Percentiles rank a stretch among this genome's conserved stretches.
phyloP scores from a whole-genome alignment of 2,329 filamentous ascomycete genomes.

The Apiospora marii region DNA sequence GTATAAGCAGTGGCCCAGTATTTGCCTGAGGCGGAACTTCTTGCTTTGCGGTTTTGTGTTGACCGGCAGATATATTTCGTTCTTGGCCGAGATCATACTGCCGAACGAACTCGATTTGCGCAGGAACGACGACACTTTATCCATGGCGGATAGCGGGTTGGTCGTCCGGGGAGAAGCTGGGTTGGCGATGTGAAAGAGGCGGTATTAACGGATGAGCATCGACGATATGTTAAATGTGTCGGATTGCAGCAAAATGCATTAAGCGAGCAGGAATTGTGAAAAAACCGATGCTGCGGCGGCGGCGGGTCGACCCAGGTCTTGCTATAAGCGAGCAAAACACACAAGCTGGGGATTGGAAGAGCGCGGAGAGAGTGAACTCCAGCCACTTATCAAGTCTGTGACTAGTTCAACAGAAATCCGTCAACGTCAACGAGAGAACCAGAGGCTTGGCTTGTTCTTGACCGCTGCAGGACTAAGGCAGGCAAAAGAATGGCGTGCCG shows the following conservation, averaged over 20 bases:
- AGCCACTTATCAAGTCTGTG: conserved; percentile 10
- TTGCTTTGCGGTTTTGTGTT: conserved; percentile 46
- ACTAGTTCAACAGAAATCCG: conserved; percentile 3
- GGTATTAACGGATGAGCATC: conserved; percentile 15
- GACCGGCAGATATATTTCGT: conserved; percentile 40
- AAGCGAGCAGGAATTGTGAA: background rate
- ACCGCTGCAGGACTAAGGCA: conserved; percentile 1
- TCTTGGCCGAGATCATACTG: conserved; percentile 32
- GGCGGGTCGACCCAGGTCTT: background rate
- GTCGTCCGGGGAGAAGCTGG: background rate
- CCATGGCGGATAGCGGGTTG: background rate
- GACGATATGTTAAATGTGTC: background rate
- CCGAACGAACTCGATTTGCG: conserved; percentile 35
- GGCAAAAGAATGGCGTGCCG: conserved; percentile 20
- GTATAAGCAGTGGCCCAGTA: conserved; percentile 62
- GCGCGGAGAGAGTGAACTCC: conserved; percentile 10
- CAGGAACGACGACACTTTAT: conserved; percentile 34
- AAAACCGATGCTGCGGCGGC: background rate
- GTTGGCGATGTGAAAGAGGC: background rate
- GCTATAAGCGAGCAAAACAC: conserved; percentile 3
- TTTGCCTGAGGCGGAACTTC: conserved; percentile 51
- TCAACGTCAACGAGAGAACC: background rate
- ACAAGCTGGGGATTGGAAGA: background rate
- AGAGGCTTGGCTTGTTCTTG: conserved; percentile 11
- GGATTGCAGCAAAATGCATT: background rate